Evolutionary conservation across 768 basidiomycete species (phyloP).

Genomic region (Pleurotus citrinopileatus): DNA sequence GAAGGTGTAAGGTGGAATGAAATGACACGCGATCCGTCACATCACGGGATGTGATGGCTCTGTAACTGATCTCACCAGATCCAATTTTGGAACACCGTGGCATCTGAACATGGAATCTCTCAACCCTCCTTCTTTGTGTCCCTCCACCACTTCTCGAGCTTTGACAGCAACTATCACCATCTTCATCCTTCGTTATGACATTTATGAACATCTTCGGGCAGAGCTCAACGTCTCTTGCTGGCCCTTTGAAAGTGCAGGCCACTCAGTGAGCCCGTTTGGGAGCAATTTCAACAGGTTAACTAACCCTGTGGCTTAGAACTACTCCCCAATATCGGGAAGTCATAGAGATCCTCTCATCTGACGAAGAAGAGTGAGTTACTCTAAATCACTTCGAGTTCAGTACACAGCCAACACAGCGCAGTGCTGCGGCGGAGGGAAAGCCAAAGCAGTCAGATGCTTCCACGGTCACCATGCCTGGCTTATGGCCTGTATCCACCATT

Average conservation of each 20-base stretch:
- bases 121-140: background rate
- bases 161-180: background rate
- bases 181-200: background rate
- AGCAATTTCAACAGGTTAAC: no score
- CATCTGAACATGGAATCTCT: background rate
- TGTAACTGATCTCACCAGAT: background rate
- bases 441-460: background rate
- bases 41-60: slow-evolving; percentile 13
- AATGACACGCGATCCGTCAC: slow-evolving; percentile 18
- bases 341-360: slow-evolving; percentile 3
- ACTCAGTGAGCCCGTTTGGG: no score
- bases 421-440: background rate
- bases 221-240: background rate
- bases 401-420: no score
- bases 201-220: background rate
- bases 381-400: slow-evolving; percentile 12
- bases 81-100: slow-evolving; percentile 3
- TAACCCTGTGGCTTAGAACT: background rate
- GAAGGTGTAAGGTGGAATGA: background rate
- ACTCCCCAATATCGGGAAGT: background rate
- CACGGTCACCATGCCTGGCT: background rate
- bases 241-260: no score
- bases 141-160: background rate
- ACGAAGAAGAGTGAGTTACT: slow-evolving; percentile 7
- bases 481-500: background rate